Conservation (phyloP, 2,329 filamentous ascomycete genomes). For the Aurifilum marmelostoma region DNA sequence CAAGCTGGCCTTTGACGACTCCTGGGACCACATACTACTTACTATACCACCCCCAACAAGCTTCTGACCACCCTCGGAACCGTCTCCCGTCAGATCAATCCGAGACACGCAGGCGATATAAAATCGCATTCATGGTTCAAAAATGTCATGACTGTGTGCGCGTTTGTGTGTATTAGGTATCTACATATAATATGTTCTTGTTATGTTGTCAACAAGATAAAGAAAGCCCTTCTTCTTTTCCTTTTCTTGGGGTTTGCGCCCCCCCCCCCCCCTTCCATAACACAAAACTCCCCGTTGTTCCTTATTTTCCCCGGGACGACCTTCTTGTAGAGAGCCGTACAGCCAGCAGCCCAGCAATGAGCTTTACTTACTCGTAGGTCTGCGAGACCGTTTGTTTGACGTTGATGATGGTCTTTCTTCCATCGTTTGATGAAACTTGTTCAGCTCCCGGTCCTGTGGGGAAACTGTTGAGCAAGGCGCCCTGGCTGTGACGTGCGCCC, state of each 20-base stretch:
- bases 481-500: constrained; percentile 17
- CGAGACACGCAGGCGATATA: not conserved
- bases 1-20: not conserved
- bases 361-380: not conserved
- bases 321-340: not conserved
- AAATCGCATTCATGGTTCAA: not conserved
- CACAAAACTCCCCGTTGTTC: not conserved
- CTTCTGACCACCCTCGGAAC: not conserved
- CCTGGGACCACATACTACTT: not conserved
- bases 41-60: not conserved
- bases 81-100: not conserved
- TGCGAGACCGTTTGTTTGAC: constrained; percentile 3
- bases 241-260: no score
- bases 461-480: constrained; percentile 4
- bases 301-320: not conserved
- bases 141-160: not conserved
- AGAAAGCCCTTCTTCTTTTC: not conserved
- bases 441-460: not conserved
- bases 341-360: not conserved
- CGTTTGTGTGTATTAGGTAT: not conserved
- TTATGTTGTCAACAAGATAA: not conserved
- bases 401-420: constrained; percentile 3
- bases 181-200: not conserved
- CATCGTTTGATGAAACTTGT: not conserved
- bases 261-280: no score